Evolutionary conservation across 1,284 basidiomycete species (phyloP), one percentile per base, ranked within the genome.

Genomic region (Volvariella surrecta): DNA sequence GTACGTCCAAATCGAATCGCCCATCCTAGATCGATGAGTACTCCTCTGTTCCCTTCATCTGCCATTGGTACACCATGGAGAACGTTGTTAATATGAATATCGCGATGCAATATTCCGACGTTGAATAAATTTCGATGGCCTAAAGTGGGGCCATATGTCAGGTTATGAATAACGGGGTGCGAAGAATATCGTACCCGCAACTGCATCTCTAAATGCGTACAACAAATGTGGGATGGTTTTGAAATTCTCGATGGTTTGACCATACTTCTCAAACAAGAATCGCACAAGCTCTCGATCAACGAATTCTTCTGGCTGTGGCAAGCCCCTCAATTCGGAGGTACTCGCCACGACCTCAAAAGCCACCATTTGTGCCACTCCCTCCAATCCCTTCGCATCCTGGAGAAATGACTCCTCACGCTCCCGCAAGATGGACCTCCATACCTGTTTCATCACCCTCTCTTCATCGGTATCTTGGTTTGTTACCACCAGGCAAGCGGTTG

Each of bases 21-120:
- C 40, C 48, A 46, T 40, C 48, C 49, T 11, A 50, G 32, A 15
- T 50, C 49, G 16, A 50, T 48, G 15, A 50, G 38, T 2, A 45
- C 39, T 11, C 49, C 49, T 3, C 22, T 21, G 11, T 34, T 21
- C 9, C 47, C 47, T 18, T 32, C n/a, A n/a, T 13, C 9, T 3
- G 41, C 38, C n/a, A 28, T 34, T n/a, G 37, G 15, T 3, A 11
- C 13, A 1, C 49, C 49, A 18, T 44, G n/a, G 3, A 50, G 32
- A 16, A 48, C 42, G 28, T 50, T 50, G 32, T 43, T 42, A 8
- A 48, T 24, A 18, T 43, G 43, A 39, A 50, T 32, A 37, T 50
- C 49, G 3, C 44, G 37, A 22, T 50, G 49, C 4, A 50, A 38
- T 10, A 50, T 42, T 1, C 42, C 37, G 7, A 9, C n/a, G 2